Evolutionary conservation across 1,284 basidiomycete genomes (phyloP), one percentile per base, ranked within the genome.

Genomic region (Fistulinella cinereoalba): DNA sequence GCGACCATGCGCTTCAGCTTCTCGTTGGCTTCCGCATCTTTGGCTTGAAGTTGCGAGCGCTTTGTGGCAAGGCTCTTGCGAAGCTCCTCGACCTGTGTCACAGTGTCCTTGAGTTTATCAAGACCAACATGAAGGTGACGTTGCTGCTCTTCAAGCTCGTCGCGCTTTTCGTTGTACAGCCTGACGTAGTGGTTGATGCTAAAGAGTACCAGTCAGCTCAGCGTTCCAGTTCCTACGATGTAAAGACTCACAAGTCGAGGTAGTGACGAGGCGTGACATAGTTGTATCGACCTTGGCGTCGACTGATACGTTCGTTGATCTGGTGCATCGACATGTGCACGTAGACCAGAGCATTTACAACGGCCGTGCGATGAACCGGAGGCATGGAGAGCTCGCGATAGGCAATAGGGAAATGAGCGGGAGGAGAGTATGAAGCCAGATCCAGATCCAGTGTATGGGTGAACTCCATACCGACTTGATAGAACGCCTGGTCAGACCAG

Each of bases 231-330:
- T 36, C n/a, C n/a, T 13, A 32, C 25, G 27, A 9, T 51, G 47
- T 37, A 52, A 44, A 54, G 25, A 79, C 92, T 79, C 64, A 95
- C 92, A 99, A 97, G 65, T 99, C 97, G 49, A 99, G 80, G 67
- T 98, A 98, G 69, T 98, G 96, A 18, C 97, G 83, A 1, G 97
- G 97, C 1, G 97, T 99, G n/a, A 96, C 90, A 65, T 97, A 92
- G 65, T 96, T 96, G 66, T 92, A 90, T 39, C 92, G 85, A 24
- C 94, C 95, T 72, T 96, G 92, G 46, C 93, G 79, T 36, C 92
- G 87, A 56, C 91, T 92, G 47, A 99, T 78, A 44, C 90, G 85
- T 50, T 85, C 81, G 56, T 97, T 97, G 71, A 95, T 87, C 56
- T 82, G 83, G 66, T 96, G 88, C 60, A 98, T 77, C 3, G 92